Percentiles rank a stretch among this genome's conserved stretches.
Conservation (phyloP, 129 eudicot genomes). For the Chrysanthemum lavandulifolium region DNA sequence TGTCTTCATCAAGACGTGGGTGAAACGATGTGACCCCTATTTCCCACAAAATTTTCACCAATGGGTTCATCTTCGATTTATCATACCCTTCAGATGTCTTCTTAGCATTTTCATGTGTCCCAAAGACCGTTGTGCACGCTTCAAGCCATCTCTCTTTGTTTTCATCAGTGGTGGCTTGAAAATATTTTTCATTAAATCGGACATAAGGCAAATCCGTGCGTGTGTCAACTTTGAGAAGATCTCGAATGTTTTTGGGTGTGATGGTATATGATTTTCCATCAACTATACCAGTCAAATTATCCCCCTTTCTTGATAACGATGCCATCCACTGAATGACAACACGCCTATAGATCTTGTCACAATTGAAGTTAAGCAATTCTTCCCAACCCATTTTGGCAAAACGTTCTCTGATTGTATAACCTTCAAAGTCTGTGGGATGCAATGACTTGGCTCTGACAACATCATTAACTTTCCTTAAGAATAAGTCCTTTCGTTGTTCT, state of each 20-base stretch:
- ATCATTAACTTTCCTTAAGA: background rate
- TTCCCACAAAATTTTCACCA: constrained; percentile 3
- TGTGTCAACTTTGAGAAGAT: constrained; percentile 8
- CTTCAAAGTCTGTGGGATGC: constrained; percentile 4
- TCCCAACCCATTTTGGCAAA: constrained; percentile 14
- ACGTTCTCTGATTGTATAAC: constrained; percentile 19
- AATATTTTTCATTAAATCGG: background rate
- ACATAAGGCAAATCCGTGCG: background rate
- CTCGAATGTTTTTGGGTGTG: constrained; percentile 4
- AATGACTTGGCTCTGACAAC: background rate
- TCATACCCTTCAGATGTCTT: background rate
- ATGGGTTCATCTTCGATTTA: background rate
- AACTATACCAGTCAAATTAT: constrained; percentile 10
- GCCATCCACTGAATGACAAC: constrained; percentile 8
- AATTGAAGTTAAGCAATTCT: constrained; percentile 6
- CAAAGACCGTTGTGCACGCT: background rate
- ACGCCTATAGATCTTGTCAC: constrained; percentile 9
- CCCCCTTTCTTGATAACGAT: background rate
- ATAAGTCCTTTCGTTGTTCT: background rate
- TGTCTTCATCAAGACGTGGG: background rate
- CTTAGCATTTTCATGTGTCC: background rate
- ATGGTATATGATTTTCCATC: constrained; percentile 5
- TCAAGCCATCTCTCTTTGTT: background rate
- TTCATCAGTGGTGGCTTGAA: background rate
- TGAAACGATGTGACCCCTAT: background rate